These are phyloP conservation scores for Mallotus japonicus DNA, from an alignment of 441 rosid species.

Conservation along the genomic window DNA sequence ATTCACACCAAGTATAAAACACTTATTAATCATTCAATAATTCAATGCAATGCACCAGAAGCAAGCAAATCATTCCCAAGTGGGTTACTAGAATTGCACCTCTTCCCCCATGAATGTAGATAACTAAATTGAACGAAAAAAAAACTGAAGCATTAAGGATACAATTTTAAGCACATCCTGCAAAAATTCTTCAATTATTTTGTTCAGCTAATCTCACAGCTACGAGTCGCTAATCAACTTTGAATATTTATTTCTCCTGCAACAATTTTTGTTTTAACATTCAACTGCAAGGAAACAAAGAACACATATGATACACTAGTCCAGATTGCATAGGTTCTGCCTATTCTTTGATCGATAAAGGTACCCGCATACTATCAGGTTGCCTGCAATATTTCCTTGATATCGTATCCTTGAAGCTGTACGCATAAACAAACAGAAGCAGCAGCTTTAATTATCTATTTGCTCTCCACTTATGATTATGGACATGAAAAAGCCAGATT, in stretches of 20 bases:
- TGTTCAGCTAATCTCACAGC: neutral
- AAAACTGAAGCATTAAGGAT: neutral
- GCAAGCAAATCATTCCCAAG: too few relatives aligned
- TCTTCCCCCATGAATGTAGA: too few relatives aligned
- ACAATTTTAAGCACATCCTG: neutral
- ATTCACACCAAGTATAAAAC: too few relatives aligned
- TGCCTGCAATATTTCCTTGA: slow-evolving; percentile 55
- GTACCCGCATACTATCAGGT: slow-evolving; percentile 23
- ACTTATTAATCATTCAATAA: too few relatives aligned
- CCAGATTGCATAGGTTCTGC: neutral
- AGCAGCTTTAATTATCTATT: neutral
- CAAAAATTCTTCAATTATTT: neutral
- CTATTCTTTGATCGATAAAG: neutral
- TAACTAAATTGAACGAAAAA: too few relatives aligned
- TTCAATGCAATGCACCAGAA: too few relatives aligned
- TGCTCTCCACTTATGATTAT: neutral
- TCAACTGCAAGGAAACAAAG: neutral
- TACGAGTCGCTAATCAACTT: neutral
- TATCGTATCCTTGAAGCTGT: slow-evolving; percentile 62
- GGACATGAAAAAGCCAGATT: neutral
- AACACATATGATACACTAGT: neutral
- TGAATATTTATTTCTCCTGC: neutral
- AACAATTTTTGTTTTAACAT: neutral
- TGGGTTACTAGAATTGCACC: too few relatives aligned
- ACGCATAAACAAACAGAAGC: slow-evolving; percentile 15